Percentiles rank a stretch among this genome's conserved stretches.
Conservation (phyloP, 148 eudicot genomes). For the Vaccinium macrocarpon region DNA sequence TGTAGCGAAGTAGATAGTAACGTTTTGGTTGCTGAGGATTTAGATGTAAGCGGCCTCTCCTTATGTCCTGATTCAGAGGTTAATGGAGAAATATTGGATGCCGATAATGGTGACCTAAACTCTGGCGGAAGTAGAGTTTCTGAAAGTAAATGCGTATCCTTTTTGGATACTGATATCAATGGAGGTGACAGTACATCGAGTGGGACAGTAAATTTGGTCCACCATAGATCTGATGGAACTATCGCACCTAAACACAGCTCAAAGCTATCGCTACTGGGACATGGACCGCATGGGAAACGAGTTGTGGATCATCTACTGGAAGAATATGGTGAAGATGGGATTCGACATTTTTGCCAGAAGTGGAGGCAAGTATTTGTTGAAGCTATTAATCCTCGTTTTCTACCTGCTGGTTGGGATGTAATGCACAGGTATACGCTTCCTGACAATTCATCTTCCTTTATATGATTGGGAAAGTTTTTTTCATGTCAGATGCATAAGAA, state of each 20-base stretch:
- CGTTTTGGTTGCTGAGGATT: conserved; percentile 20
- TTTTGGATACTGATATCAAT: conserved; percentile 25
- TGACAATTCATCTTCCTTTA: neutral
- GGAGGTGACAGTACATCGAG: conserved; percentile 22
- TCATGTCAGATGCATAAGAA: neutral
- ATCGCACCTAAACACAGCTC: conserved; percentile 36
- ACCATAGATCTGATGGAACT: conserved; percentile 21
- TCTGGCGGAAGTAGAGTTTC: conserved; percentile 14
- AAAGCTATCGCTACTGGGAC: conserved; percentile 84
- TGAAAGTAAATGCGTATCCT: conserved; percentile 20
- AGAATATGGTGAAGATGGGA: conserved; percentile 82
- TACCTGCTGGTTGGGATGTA: conserved; percentile 97
- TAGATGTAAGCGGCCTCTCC: conserved; percentile 18
- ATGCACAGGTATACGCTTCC: conserved; percentile 65
- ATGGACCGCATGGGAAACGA: conserved; percentile 96
- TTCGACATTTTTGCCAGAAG: conserved; percentile 84
- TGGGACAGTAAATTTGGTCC: conserved; percentile 22
- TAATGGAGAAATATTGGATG: conserved; percentile 16
- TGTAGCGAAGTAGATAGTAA: conserved; percentile 25
- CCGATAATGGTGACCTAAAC: conserved; percentile 11
- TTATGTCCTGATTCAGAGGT: conserved; percentile 24
- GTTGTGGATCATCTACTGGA: conserved; percentile 66
- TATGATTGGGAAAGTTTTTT: neutral
- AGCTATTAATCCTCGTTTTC: conserved; percentile 73
- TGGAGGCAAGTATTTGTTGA: conserved; percentile 96